Evolutionary conservation across 768 basidiomycete genomes (phyloP).

Genomic region (Nevesoporus exiguus): DNA sequence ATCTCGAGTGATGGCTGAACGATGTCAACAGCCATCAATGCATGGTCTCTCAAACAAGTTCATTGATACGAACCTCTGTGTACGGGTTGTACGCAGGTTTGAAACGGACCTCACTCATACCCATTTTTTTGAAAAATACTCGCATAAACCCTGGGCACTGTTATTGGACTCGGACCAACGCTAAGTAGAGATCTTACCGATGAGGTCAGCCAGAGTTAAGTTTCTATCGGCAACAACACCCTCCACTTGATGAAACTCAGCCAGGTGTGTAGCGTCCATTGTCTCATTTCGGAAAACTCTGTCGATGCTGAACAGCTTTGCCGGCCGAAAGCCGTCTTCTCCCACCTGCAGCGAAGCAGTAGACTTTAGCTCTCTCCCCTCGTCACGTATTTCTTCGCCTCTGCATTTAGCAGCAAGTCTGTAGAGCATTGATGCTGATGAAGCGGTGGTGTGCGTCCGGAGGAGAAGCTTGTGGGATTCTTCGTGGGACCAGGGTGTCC

Average conservation of each 20-base stretch:
- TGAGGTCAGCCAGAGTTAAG: conserved; percentile 90
- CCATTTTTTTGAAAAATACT: conserved; percentile 98
- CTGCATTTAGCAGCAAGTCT: conserved; percentile 84
- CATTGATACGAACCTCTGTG: conserved; percentile 64
- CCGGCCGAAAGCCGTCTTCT: conserved; percentile 81
- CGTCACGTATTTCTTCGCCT: conserved; percentile 49
- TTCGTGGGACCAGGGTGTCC: conserved; percentile 90
- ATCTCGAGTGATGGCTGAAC: conserved; percentile 91
- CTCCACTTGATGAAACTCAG: conserved; percentile 99
- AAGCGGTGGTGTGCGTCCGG: conserved; percentile 95
- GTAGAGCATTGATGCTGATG: conserved; percentile 91
- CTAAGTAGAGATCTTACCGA: conserved; percentile 51
- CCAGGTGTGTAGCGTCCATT: conserved; percentile 96
- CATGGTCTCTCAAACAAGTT: neutral
- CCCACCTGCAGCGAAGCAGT: conserved; percentile 12
- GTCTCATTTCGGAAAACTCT: conserved; percentile 99
- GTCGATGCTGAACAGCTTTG: conserved; percentile 96
- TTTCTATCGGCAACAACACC: conserved; percentile 95
- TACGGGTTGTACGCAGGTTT: conserved; percentile 99
- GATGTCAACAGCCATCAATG: conserved; percentile 7
- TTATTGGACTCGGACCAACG: neutral
- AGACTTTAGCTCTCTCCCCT: conserved; percentile 15
- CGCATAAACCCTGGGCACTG: conserved; percentile 84
- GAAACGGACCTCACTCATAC: conserved; percentile 89
- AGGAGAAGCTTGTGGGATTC: conserved; percentile 91